These are phyloP conservation scores for Amaranthus hypochondriacus DNA, from an alignment of 148 eudicot genomes.

Conservation along the genomic window DNA sequence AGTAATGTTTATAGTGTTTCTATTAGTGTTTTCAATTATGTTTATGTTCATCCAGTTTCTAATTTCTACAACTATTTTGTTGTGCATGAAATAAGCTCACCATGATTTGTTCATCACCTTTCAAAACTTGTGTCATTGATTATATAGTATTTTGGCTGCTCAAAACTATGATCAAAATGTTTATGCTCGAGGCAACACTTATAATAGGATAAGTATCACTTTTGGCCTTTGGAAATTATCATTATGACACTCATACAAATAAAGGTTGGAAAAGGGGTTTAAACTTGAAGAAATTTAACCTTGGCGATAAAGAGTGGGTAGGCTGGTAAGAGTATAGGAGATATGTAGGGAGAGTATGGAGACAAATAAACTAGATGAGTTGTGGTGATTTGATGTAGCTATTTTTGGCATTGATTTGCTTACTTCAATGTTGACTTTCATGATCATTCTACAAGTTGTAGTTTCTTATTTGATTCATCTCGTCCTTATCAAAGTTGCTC, in stretches of 20 bases:
- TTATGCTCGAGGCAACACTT: no score
- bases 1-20: background rate
- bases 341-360: background rate
- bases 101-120: background rate
- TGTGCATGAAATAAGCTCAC: slow-evolving; percentile 3
- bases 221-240: background rate
- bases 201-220: no score
- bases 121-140: background rate
- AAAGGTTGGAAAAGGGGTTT: background rate
- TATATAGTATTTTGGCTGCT: background rate
- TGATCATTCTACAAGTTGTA: background rate
- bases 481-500: background rate
- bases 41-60: background rate
- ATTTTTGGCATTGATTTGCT: background rate
- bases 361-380: background rate
- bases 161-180: background rate
- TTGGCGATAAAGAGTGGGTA: background rate
- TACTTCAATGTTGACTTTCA: background rate
- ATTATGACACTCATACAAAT: background rate
- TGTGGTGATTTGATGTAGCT: background rate
- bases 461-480: background rate
- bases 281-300: background rate
- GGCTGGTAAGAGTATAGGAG: background rate
- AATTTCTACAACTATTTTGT: background rate
- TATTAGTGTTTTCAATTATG: background rate